Conservation (phyloP, 768 basidiomycete genomes). For the Boletus patriciae region DNA sequence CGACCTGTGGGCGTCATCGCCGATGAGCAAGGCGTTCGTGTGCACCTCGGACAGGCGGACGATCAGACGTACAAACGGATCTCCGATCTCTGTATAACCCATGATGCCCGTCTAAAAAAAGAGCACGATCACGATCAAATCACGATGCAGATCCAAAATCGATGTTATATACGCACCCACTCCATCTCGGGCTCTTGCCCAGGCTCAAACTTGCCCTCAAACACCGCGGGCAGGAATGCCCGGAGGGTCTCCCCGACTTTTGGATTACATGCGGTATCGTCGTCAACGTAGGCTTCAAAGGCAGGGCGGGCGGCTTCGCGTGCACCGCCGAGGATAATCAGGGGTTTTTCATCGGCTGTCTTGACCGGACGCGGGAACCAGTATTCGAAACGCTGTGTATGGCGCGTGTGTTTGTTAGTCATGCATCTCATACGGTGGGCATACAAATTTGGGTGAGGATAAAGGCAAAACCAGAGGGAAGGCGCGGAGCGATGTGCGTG, state of each 20-base stretch:
- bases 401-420: no score
- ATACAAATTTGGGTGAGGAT: no score
- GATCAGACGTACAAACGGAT: slow-evolving; percentile 59
- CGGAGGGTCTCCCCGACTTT: slow-evolving; percentile 50
- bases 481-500: no score
- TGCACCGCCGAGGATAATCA: slow-evolving; percentile 75
- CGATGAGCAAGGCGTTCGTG: background rate
- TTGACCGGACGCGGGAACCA: slow-evolving; percentile 73
- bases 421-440: no score
- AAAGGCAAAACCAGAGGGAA: no score
- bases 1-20: slow-evolving; percentile 45
- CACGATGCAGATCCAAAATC: background rate
- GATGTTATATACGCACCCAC: slow-evolving; percentile 55
- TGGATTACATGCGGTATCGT: slow-evolving; percentile 57
- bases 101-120: slow-evolving; percentile 74
- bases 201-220: slow-evolving; percentile 51
- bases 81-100: slow-evolving; percentile 61
- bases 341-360: slow-evolving; percentile 39
- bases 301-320: slow-evolving; percentile 42
- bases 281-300: slow-evolving; percentile 52
- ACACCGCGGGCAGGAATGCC: slow-evolving; percentile 58
- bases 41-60: background rate
- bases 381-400: slow-evolving; percentile 57
- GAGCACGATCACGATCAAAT: background rate
- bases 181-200: slow-evolving; percentile 67